phyloP scores from a whole-genome alignment of 106 monocot genomes.

The Phalaenopsis equestris region DNA sequence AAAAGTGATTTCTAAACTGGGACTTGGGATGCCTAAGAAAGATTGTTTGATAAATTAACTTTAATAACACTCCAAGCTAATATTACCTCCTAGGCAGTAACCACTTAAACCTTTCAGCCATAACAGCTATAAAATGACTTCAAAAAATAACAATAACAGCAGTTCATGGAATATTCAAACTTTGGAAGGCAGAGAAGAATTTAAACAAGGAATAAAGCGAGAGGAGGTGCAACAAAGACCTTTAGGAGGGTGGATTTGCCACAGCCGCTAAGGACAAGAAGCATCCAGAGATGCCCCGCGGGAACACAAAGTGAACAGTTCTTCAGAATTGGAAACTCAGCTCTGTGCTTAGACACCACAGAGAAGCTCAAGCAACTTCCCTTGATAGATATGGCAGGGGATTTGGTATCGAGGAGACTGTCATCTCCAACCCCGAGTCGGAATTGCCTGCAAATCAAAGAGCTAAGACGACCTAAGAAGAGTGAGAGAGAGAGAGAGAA shows the following conservation, averaged over 20 bases:
- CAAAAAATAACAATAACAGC: background rate
- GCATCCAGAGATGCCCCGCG: slow-evolving; percentile 85
- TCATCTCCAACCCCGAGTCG: background rate
- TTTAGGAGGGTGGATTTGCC: slow-evolving; percentile 93
- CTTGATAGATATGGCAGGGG: slow-evolving; percentile 39
- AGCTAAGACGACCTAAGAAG: background rate
- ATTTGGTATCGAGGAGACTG: background rate
- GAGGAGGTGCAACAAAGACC: slow-evolving; percentile 20
- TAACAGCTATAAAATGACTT: background rate
- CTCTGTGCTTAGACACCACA: slow-evolving; percentile 22
- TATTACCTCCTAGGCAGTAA: background rate
- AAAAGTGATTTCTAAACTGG: no score
- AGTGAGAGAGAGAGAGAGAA: background rate
- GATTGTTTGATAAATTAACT: no score
- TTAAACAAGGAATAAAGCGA: background rate
- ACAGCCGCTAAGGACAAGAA: slow-evolving; percentile 89
- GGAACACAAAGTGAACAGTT: slow-evolving; percentile 70
- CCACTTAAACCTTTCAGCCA: background rate
- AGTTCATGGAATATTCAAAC: background rate
- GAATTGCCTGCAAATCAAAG: background rate
- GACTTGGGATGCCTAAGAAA: no score
- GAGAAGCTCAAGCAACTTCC: slow-evolving; percentile 46
- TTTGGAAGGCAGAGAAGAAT: background rate
- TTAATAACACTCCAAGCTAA: background rate
- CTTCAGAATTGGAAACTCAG: slow-evolving; percentile 56